A percentile compares a stretch with the other conserved stretches of the same genome.
phyloP scores from a whole-genome alignment of 345 rosid genomes.

The Eucalyptus polyanthemos region DNA sequence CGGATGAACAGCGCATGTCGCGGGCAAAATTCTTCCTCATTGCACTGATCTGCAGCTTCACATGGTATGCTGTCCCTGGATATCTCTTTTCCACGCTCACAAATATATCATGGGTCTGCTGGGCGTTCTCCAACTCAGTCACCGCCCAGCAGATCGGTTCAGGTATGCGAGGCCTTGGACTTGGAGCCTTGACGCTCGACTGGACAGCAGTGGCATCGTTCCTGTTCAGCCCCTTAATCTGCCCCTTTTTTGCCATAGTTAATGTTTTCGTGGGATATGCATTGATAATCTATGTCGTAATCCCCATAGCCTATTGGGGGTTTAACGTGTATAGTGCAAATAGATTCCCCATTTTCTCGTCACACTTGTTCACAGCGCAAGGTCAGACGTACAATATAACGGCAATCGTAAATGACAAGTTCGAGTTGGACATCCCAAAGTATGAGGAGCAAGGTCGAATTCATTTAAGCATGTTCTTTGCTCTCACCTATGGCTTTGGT shows the following conservation, averaged over 20 bases:
- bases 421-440: conserved; percentile 49
- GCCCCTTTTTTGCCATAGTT: conserved; percentile 86
- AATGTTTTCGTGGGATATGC: conserved; percentile 54
- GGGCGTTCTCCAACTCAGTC: conserved; percentile 73
- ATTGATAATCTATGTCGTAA: conserved; percentile 43
- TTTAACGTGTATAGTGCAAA: conserved; percentile 44
- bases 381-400: conserved; percentile 53
- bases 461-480: conserved; percentile 71
- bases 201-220: conserved; percentile 73
- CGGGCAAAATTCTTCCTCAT: conserved; percentile 79
- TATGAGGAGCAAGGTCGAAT: conserved; percentile 70
- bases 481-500: conserved; percentile 75
- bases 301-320: conserved; percentile 70
- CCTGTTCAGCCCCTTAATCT: conserved; percentile 79
- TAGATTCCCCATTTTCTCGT: conserved; percentile 73
- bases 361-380: conserved; percentile 58
- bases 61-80: conserved; percentile 72
- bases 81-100: conserved; percentile 71
- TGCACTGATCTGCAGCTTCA: conserved; percentile 63
- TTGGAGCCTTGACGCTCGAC: conserved; percentile 80
- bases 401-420: conserved; percentile 61
- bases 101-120: conserved; percentile 85
- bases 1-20: conserved; percentile 50
- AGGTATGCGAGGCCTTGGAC: conserved; percentile 74
- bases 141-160: conserved; percentile 89